Conservation (phyloP, 2,329 filamentous ascomycete species). For the Stemphylium vesicarium region DNA sequence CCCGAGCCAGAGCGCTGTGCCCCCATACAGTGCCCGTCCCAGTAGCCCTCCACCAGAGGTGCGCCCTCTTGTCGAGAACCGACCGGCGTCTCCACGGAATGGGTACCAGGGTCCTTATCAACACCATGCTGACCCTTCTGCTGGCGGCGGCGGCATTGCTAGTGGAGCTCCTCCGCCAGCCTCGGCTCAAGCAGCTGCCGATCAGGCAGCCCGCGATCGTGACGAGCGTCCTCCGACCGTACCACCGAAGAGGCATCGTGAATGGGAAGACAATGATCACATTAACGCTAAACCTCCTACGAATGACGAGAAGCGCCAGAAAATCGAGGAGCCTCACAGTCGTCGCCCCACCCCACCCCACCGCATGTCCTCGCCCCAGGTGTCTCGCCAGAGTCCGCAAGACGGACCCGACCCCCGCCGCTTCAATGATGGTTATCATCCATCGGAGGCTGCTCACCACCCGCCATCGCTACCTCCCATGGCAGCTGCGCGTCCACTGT, state of each 20-base stretch:
- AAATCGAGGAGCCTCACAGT: conserved; percentile 82
- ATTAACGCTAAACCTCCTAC: conserved; percentile 78
- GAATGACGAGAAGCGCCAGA: conserved; percentile 85
- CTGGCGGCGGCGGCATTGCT: conserved; percentile 66
- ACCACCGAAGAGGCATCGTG: conserved; percentile 78
- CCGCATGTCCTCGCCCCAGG: conserved; percentile 61
- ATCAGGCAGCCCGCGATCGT: conserved; percentile 68
- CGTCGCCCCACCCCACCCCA: conserved; percentile 64
- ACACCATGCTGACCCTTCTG: conserved; percentile 70
- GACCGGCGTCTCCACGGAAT: conserved; percentile 89
- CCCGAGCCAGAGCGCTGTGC: conserved; percentile 59
- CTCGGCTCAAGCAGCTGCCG: conserved; percentile 69
- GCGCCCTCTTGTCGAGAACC: conserved; percentile 80
- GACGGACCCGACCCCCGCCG: conserved; percentile 67
- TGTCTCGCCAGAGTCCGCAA: conserved; percentile 76
- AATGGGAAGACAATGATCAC: conserved; percentile 85
- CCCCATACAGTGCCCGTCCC: conserved; percentile 69
- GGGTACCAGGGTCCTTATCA: conserved; percentile 83
- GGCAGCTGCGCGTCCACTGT: conserved; percentile 55
- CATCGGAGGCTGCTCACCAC: conserved; percentile 91
- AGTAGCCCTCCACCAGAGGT: conserved; percentile 85
- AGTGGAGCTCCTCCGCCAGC: conserved; percentile 71
- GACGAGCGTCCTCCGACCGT: conserved; percentile 80
- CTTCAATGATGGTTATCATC: conserved; percentile 81
- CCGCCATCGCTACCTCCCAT: conserved; percentile 66